Evolutionary conservation across 2,329 filamentous ascomycete species (phyloP), one percentile per base, ranked within the genome.

Genomic region (Trichoderma simmonsii): DNA sequence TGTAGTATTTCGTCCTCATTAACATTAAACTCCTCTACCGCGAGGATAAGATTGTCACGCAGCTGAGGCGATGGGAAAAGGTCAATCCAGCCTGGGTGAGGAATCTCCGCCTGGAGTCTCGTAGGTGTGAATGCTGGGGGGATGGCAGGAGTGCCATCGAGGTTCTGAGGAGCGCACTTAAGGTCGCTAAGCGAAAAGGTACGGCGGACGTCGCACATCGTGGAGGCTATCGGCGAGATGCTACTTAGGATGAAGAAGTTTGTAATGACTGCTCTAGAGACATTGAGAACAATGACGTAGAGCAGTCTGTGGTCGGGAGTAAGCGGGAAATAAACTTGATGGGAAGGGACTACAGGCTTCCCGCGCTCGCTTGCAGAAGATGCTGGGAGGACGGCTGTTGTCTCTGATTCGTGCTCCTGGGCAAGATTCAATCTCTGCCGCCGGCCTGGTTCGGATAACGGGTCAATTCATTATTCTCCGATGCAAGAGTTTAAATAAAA

Each of bases 191-290:
- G n/a, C 9, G 18, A 18, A 4, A 71, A 73, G 14, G 66, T 65
- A 0, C 75, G 73, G 26, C 60, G 71, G 6, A 57, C 24, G 8
- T 57, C 30, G 43, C 75, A 75, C 70, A 72, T 72, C 6, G 26
- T 48, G 11, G 69, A 43, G 8, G 71, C 71, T 14, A 39, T 8
- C 6, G 73, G 70, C 14, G 73, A 68, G 11, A 76, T 70, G 4
- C 72, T 67, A 24, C 36, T 66, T 43, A 76, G 57, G 1, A 76
- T 75, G 21, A 75, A 72, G 72, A 75, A 76, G 68, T 76, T 76
- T 66, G 75, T 75, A 14, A 76, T 68, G 14, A 76, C 43, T 1
- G 75, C 75, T 2, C 74, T 70, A 34, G 74, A 75, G n/a, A 76
- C 72, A n/a, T 76, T 76, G 66, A 76, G 36, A 1, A 72, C 68